Base-by-base conservation (phyloP, 495 filamentous ascomycete genomes). In the Aspergillus egyptiacus region DNA sequence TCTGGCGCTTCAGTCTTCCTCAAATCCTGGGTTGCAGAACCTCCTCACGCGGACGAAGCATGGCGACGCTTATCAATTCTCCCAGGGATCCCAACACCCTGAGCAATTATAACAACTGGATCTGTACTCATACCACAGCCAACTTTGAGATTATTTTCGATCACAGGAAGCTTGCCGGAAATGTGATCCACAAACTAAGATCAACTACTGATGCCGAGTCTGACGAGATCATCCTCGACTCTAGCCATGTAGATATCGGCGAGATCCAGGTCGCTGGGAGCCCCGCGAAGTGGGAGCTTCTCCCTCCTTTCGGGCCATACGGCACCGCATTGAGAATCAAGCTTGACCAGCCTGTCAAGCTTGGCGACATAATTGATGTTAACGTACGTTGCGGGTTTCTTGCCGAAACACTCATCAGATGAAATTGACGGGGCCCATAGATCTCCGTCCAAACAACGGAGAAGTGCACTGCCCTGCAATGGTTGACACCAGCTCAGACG, bases 391-490 rank as follows among this genome's bases (percentile, higher is more conserved):
- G 11, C 2, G 6, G 23, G 15, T 20, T 27, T 6, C 5, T 18
- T 3, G 11, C 10, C 27, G 9, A 17, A 22, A 49, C 27, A 23
- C 46, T 40, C 4, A 22, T 13, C 33, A 23, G 42, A 43, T n/a
- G 27, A n/a, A n/a, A n/a, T n/a, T n/a, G n/a, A n/a, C n/a, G n/a
- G n/a, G n/a, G n/a, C n/a, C n/a, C 9, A 14, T 55, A 80, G 77
- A 81, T 83, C 36, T 60, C 59, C 31, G 66, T 83, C 33, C 60
- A 72, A 47, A 97, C 91, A 8, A 96, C 91, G 2, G 77, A 86
- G 13, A 77, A 86, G 51, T 95, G 91, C 64, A 95, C 90, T 6
- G 91, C 91, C 0, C 73, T 96, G 39, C 91, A 95, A 68, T 97
- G 91, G 91, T 71, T 97, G 66, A 88, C 83, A 0, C 85, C 88